These are phyloP conservation scores for Pseudogymnoascus sp. DNA, from an alignment of 2,329 filamentous ascomycete genomes.

Conservation along the genomic window DNA sequence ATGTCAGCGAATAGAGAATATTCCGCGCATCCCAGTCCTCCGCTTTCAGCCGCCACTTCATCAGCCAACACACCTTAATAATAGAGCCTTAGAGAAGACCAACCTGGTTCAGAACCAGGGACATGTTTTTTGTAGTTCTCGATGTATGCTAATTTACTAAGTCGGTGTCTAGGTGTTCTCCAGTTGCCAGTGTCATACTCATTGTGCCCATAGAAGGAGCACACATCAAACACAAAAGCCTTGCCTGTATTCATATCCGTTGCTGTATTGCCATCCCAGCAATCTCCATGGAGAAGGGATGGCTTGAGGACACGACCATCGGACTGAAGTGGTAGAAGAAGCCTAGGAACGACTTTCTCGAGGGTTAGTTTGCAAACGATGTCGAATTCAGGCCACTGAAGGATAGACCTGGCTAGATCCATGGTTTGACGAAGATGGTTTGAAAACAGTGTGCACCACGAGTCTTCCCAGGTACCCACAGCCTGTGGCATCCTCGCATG, in stretches of 20 bases:
- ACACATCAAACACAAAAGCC: constrained; percentile 12
- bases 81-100: not conserved
- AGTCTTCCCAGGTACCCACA: constrained; percentile 4
- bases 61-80: not conserved
- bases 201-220: constrained; percentile 15
- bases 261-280: constrained; percentile 14
- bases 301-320: constrained; percentile 13
- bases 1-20: constrained; percentile 10
- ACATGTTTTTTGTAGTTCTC: not conserved
- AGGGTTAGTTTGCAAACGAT: constrained; percentile 5
- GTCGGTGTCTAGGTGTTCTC: constrained; percentile 4
- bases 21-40: constrained; percentile 13
- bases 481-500: constrained; percentile 21
- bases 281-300: constrained; percentile 15
- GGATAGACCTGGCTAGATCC: not conserved
- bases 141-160: not conserved
- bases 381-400: constrained; percentile 20
- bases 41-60: not conserved
- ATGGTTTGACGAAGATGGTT: not conserved
- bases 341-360: constrained; percentile 10
- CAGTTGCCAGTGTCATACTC: constrained; percentile 16
- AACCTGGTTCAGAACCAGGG: not conserved
- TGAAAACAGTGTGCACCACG: not conserved
- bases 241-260: constrained; percentile 12
- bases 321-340: constrained; percentile 10